Evolutionary conservation across 306 rosid species (phyloP), one percentile per base, ranked within the genome.

Genomic region (Gillenia trifoliata): DNA sequence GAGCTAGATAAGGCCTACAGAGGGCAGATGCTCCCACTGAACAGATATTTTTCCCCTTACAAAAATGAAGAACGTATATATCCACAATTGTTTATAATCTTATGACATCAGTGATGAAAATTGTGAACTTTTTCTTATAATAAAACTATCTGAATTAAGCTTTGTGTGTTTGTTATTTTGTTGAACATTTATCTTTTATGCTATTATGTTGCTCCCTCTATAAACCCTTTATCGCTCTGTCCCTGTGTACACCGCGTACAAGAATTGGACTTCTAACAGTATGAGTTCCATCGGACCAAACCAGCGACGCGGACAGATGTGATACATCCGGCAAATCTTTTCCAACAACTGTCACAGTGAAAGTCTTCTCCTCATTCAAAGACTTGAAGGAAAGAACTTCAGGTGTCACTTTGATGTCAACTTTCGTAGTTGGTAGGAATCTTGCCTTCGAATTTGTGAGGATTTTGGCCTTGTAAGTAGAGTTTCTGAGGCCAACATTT

Each of bases 361-460:
- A 84, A 23, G 76, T 29, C 17, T 81, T 76, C 55, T 75, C 65
- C 74, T 81, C 79, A 20, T 69, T 50, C 63, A 81, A 54, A 7
- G 74, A 54, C 36, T 62, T 31, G 40, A 84, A 78, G 3, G 65
- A 26, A 6, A 84, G 72, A 29, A 67, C 31, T 2, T 16, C 7
- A 36, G 83, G 85, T 8, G 16, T 15, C 9, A 67, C 83, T 0
- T 15, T 68, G 11, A 78, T 23, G 28, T 75, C 29, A 22, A 78
- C n/a, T 17, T 19, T 8, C 7, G 22, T 5, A 5, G 7, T 16
- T 4, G 55, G n/a, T 15, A 17, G 6, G 7, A 49, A n/a, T 26
- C 5, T 72, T 0, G 56, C 74, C 19, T 45, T 45, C 17, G 19
- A 15, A 4, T 45, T 16, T 3, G 52, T 0, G 52, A 45, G 6